Base-by-base conservation (phyloP, 163 green algal genomes). In the Volvox carteri region DNA sequence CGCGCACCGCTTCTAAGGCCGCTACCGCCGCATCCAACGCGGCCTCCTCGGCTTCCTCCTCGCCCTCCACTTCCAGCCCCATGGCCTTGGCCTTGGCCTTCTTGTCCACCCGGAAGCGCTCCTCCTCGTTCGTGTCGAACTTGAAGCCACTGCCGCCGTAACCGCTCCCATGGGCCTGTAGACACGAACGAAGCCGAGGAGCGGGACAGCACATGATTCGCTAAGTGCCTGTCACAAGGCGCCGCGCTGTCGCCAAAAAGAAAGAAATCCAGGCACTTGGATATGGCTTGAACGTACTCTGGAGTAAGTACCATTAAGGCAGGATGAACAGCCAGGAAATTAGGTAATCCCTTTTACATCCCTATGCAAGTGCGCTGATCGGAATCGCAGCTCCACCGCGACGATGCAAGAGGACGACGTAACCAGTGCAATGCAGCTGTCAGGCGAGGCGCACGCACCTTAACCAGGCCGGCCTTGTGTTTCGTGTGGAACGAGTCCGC, bases 141-240 rank as follows among this genome's bases (percentile, higher is more conserved):
- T 99, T 99, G 94, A 98, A 99, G 44, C 98, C 98, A 33, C 88
- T 95, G 62, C 98, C 98, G 76, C 98, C 98, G 89, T 97, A 99
- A 50, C 81, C 81, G 62, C 79, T 86, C 56, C 79, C 79, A 44
- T 86, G 79, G 35, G 79, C 79, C 79, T 86, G 79, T 0, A 28
- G 19, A 21, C 16, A 1, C 28, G 60, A 37, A 39, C 12, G 12
- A n/a, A n/a, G n/a, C n/a, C n/a, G n/a, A n/a, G n/a, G n/a, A n/a
- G n/a, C n/a, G n/a, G n/a, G n/a, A n/a, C n/a, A n/a, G n/a, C n/a
- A n/a, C n/a, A n/a, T n/a, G n/a, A n/a, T n/a, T n/a, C n/a, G n/a
- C n/a, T n/a, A n/a, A n/a, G n/a, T n/a, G n/a, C n/a, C n/a, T n/a
- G n/a, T n/a, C n/a, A n/a, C n/a, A n/a, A n/a, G n/a, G n/a, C n/a